phyloP scores from a whole-genome alignment of 495 filamentous ascomycete species.

The Penicillium daleae region DNA sequence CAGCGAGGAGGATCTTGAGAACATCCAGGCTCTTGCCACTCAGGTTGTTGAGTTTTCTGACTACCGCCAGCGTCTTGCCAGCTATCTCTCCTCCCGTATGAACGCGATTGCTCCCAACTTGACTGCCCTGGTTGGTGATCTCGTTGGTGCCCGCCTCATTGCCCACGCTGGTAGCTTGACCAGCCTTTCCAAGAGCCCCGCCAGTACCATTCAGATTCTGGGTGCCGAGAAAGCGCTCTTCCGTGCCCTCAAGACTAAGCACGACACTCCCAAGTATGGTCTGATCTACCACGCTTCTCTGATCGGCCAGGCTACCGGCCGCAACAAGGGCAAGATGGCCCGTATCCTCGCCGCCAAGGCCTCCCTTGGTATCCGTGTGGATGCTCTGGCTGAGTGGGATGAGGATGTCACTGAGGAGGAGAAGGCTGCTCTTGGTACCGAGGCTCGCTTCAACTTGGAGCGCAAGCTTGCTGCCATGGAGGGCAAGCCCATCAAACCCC shows the following conservation, averaged over 20 bases:
- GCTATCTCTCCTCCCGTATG: conserved; percentile 92
- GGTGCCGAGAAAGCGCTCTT: conserved; percentile 99
- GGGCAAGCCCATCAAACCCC: conserved; percentile 82
- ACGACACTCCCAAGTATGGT: conserved; percentile 98
- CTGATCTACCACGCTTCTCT: conserved; percentile 98
- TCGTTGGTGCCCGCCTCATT: conserved; percentile 94
- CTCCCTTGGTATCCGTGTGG: conserved; percentile 88
- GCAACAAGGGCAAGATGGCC: conserved; percentile 99
- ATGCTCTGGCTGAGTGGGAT: conserved; percentile 84
- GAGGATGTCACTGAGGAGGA: conserved; percentile 85
- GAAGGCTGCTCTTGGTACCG: conserved; percentile 73
- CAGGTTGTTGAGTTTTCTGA: conserved; percentile 91
- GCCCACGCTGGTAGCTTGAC: conserved; percentile 93
- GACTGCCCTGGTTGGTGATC: conserved; percentile 88
- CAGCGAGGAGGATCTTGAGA: conserved; percentile 81
- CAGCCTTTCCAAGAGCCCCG: conserved; percentile 95
- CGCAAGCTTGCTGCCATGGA: conserved; percentile 82
- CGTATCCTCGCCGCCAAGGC: conserved; percentile 93
- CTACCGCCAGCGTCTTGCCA: conserved; percentile 83
- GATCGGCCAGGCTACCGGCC: conserved; percentile 93
- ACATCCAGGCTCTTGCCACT: conserved; percentile 87
- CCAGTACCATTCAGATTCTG: conserved; percentile 95
- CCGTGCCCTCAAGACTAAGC: conserved; percentile 97
- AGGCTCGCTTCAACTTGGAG: conserved; percentile 78
- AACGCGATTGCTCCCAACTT: conserved; percentile 95